phyloP scores from a whole-genome alignment of 352 stramenopile species.

The Phytophthora colocasiae region DNA sequence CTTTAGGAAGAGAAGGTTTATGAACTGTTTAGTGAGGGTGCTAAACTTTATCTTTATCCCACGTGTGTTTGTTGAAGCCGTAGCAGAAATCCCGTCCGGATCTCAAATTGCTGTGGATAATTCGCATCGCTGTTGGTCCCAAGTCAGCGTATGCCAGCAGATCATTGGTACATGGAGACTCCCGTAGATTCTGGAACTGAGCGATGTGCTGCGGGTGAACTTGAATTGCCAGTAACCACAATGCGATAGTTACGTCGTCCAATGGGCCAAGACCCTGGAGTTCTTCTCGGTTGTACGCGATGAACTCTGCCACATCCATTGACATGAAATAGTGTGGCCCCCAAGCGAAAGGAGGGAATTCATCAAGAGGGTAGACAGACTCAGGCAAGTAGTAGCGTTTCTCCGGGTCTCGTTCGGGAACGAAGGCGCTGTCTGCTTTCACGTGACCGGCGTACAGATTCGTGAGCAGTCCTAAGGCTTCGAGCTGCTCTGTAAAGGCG shows the following conservation, averaged over 20 bases:
- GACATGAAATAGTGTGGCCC: constrained; percentile 68
- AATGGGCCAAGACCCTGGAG: constrained; percentile 48
- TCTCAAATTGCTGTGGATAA: constrained; percentile 57
- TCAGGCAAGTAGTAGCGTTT: constrained; percentile 53
- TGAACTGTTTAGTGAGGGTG: background rate
- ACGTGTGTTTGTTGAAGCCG: constrained; percentile 46
- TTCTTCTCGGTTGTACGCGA: constrained; percentile 46
- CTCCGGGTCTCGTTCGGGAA: constrained; percentile 39
- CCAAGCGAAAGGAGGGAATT: constrained; percentile 59
- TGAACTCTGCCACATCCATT: constrained; percentile 61
- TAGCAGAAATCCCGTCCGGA: constrained; percentile 41
- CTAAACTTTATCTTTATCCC: constrained; percentile 31
- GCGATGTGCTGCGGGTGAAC: constrained; percentile 54
- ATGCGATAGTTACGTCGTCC: constrained; percentile 70
- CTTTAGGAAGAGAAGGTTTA: background rate
- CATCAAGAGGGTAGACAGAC: constrained; percentile 47
- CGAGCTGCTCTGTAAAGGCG: constrained; percentile 19
- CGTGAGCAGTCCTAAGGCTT: constrained; percentile 18
- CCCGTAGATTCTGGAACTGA: constrained; percentile 53
- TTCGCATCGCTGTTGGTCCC: constrained; percentile 40
- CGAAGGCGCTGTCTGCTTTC: constrained; percentile 28
- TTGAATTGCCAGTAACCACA: constrained; percentile 69
- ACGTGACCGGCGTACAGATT: constrained; percentile 38
- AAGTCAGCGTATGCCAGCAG: constrained; percentile 62
- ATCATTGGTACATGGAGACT: constrained; percentile 43